These are phyloP conservation scores for Laburnicola sp. DNA, from an alignment of 2,329 filamentous ascomycete genomes.

Conservation along the genomic window DNA sequence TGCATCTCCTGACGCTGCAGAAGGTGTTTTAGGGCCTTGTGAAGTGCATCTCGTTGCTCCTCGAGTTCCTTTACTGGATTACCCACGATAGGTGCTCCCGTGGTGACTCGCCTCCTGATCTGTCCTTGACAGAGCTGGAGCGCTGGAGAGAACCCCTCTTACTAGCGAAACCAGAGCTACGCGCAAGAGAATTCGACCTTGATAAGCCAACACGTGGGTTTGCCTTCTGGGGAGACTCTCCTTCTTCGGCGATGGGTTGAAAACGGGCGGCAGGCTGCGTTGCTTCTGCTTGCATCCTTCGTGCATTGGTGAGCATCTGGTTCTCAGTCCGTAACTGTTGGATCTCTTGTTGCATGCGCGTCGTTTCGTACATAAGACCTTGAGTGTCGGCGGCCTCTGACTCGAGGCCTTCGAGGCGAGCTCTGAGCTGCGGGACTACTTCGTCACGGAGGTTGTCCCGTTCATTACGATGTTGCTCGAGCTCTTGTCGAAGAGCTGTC, in stretches of 20 bases:
- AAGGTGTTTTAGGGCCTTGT: constrained; percentile 81
- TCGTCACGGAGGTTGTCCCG: constrained; percentile 90
- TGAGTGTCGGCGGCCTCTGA: constrained; percentile 71
- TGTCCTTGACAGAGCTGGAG: constrained; percentile 49
- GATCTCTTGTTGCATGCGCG: constrained; percentile 81
- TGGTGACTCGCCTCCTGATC: constrained; percentile 58
- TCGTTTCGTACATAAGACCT: constrained; percentile 75
- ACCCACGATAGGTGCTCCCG: constrained; percentile 47
- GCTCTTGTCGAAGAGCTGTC: constrained; percentile 77
- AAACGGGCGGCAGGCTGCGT: constrained; percentile 54
- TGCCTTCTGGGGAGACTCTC: constrained; percentile 41
- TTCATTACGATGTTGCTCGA: constrained; percentile 82
- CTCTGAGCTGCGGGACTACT: constrained; percentile 75
- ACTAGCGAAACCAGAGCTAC: constrained; percentile 51
- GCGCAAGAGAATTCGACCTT: constrained; percentile 69
- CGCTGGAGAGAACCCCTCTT: constrained; percentile 56
- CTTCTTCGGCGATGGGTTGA: constrained; percentile 65
- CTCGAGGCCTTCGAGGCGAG: constrained; percentile 78
- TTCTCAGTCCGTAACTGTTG: constrained; percentile 67
- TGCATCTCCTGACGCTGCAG: constrained; percentile 85
- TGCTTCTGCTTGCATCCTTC: constrained; percentile 54
- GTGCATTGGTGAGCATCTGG: constrained; percentile 55
- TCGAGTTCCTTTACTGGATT: constrained; percentile 80
- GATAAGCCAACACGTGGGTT: constrained; percentile 56
- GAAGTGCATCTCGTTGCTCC: constrained; percentile 88